These are phyloP conservation scores for Suhomyces tanzawaensis DNA, from an alignment of 805 yeast species.

Conservation along the genomic window DNA sequence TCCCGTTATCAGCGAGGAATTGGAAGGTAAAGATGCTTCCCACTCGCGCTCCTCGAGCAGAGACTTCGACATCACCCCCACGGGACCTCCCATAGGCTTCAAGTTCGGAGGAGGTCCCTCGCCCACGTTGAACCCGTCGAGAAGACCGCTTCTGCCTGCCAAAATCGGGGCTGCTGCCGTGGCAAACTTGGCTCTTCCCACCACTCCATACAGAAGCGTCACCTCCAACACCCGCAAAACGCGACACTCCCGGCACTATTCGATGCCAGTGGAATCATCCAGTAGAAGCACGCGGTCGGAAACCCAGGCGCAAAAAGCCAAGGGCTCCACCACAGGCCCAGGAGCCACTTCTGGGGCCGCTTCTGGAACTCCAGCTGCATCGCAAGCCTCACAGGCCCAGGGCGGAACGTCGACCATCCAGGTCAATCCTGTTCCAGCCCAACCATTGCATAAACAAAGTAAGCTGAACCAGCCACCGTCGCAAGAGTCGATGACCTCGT, in stretches of 20 bases:
- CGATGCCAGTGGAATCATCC: conserved; percentile 36
- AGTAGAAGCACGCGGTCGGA: neutral
- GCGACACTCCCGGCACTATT: conserved; percentile 40
- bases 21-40: neutral
- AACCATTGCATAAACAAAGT: conserved; percentile 35
- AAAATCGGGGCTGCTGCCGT: conserved; percentile 73
- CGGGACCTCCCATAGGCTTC: conserved; percentile 34
- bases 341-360: no score
- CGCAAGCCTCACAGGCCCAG: conserved; percentile 12
- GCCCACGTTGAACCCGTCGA: conserved; percentile 8
- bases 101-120: conserved; percentile 34
- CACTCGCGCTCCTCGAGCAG: conserved; percentile 4
- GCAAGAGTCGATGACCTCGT: conserved; percentile 45
- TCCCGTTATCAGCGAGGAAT: neutral
- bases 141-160: conserved; percentile 62
- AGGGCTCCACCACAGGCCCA: conserved; percentile 15
- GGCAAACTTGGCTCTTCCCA: conserved; percentile 43
- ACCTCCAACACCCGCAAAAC: conserved; percentile 10
- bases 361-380: conserved; percentile 1
- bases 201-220: conserved; percentile 30
- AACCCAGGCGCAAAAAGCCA: neutral
- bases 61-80: conserved; percentile 7
- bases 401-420: conserved; percentile 37
- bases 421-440: conserved; percentile 43
- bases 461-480: conserved; percentile 31